These are phyloP conservation scores for Acidomyces sp. DNA, from an alignment of 495 filamentous ascomycete species.

Conservation along the genomic window DNA sequence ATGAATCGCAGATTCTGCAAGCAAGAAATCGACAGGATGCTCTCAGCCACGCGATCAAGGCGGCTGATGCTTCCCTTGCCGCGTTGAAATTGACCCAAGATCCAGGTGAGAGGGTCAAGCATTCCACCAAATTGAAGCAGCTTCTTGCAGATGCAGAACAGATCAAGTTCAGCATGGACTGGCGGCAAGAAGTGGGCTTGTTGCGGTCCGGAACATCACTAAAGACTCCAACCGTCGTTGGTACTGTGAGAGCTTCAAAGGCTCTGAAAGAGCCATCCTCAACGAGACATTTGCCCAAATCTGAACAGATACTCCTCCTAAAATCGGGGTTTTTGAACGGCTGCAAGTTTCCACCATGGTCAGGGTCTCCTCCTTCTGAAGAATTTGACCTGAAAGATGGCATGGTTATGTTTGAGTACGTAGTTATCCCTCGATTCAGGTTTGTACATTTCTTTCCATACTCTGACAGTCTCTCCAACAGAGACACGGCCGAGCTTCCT, in stretches of 20 bases:
- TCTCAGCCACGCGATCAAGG: slow-evolving; percentile 56
- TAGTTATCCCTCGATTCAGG: slow-evolving; percentile 7
- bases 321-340: slow-evolving; percentile 68
- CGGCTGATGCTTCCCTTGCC: slow-evolving; percentile 66
- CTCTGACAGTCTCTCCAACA: slow-evolving; percentile 27
- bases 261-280: slow-evolving; percentile 35
- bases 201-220: not conserved
- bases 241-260: slow-evolving; percentile 1
- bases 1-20: slow-evolving; percentile 42
- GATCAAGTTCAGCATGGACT: slow-evolving; percentile 43
- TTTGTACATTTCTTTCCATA: not conserved
- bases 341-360: slow-evolving; percentile 73
- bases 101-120: slow-evolving; percentile 41
- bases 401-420: slow-evolving; percentile 42
- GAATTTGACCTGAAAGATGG: slow-evolving; percentile 39
- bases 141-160: slow-evolving; percentile 55
- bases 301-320: slow-evolving; percentile 67
- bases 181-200: slow-evolving; percentile 1
- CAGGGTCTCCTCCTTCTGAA: slow-evolving; percentile 37
- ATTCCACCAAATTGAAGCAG: slow-evolving; percentile 53
- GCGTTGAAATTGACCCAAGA: slow-evolving; percentile 43
- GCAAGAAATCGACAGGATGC: slow-evolving; percentile 52
- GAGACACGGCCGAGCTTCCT: slow-evolving; percentile 52
- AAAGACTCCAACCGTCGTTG: not conserved
- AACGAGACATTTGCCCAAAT: slow-evolving; percentile 48